These are phyloP conservation scores for Sporobolomyces phaffii DNA, from an alignment of 768 basidiomycete species.

Conservation along the genomic window DNA sequence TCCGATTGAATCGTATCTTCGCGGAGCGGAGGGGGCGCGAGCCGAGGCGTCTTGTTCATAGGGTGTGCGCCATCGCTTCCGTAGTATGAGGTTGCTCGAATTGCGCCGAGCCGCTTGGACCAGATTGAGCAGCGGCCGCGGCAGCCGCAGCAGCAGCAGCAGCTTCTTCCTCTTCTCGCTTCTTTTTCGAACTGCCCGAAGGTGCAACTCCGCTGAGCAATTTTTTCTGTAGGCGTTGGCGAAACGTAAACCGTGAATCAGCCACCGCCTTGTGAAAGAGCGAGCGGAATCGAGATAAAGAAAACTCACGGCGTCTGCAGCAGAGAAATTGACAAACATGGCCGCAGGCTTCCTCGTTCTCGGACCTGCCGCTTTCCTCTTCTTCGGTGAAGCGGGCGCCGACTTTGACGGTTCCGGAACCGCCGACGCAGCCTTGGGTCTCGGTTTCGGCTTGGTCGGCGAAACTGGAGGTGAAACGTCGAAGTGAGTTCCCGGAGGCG, in stretches of 20 bases:
- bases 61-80: too few species aligned
- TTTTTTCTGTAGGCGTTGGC: conserved; percentile 24
- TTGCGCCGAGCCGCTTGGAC: too few species aligned
- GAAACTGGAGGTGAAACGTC: background rate
- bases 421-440: background rate
- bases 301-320: conserved; percentile 28
- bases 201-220: conserved; percentile 41
- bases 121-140: too few species aligned
- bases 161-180: conserved; percentile 38
- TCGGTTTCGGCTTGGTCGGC: background rate
- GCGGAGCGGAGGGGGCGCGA: too few species aligned
- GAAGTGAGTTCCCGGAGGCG: background rate
- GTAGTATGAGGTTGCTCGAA: too few species aligned
- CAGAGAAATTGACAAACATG: conserved; percentile 37
- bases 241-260: too few species aligned
- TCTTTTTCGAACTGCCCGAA: conserved; percentile 39
- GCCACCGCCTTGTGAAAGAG: too few species aligned
- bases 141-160: background rate
- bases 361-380: conserved; percentile 3
- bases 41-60: too few species aligned
- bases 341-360: conserved; percentile 3
- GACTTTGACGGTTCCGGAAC: background rate
- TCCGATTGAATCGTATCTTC: too few species aligned
- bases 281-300: too few species aligned
- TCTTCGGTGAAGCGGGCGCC: conserved; percentile 8